Evolutionary conservation across 2,329 filamentous ascomycete genomes (phyloP).

Genomic region (Alternaria brassicicola): DNA sequence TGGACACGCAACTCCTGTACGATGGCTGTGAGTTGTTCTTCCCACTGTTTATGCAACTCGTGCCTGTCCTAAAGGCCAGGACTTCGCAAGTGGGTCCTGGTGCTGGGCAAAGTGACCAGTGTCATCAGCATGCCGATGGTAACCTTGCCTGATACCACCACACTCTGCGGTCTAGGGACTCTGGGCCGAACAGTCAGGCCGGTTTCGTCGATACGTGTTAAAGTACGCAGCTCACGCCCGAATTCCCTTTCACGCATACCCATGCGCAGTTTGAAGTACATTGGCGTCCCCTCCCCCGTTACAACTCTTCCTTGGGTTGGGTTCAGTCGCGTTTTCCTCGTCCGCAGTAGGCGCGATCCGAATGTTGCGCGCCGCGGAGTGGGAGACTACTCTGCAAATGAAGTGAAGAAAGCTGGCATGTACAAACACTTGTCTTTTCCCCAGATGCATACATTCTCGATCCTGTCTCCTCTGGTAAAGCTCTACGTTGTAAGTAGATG

Average conservation of each 20-base stretch:
- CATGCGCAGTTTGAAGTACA: conserved; percentile 15
- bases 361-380: neutral
- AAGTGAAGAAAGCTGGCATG: conserved; percentile 1
- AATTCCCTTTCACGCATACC: conserved; percentile 8
- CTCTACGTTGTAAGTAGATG: conserved; percentile 8
- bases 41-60: conserved; percentile 7
- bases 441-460: neutral
- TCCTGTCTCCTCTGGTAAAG: neutral
- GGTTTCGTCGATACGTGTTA: conserved; percentile 1
- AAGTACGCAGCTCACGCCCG: conserved; percentile 6
- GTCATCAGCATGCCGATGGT: conserved; percentile 10
- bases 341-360: neutral
- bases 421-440: conserved; percentile 4
- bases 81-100: conserved; percentile 2
- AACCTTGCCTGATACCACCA: conserved; percentile 6
- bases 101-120: conserved; percentile 2
- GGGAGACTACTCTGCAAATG: neutral
- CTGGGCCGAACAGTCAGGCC: conserved; percentile 1
- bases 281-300: conserved; percentile 1
- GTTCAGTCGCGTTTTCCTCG: neutral
- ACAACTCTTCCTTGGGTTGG: conserved; percentile 3
- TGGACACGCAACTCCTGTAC: conserved; percentile 22
- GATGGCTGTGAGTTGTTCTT: conserved; percentile 7
- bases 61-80: neutral
- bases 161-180: conserved; percentile 6